These are phyloP conservation scores for Dalbergia oliveri DNA, from an alignment of 306 rosid species.

Conservation along the genomic window DNA sequence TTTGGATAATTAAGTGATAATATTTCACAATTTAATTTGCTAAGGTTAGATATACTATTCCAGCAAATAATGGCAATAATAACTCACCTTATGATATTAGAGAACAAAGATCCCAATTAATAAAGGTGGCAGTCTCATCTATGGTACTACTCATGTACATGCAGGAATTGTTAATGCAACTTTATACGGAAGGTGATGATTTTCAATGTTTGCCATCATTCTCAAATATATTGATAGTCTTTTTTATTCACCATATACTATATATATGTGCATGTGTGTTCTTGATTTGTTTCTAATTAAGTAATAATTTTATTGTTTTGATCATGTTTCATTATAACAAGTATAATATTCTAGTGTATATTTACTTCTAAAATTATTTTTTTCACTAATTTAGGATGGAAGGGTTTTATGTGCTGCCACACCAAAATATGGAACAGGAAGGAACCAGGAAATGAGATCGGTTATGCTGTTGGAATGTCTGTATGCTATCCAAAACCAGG, in stretches of 20 bases:
- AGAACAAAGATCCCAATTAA: neutral
- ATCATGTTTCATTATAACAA: neutral
- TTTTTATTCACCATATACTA: neutral
- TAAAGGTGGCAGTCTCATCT: conserved; percentile 25
- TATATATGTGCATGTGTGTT: too few relatives aligned
- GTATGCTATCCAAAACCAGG: neutral
- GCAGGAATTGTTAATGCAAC: neutral
- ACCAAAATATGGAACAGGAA: conserved; percentile 20
- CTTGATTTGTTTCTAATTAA: neutral
- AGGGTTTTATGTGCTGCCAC: neutral
- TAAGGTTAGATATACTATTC: conserved; percentile 16
- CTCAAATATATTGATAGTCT: neutral
- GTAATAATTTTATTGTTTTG: neutral
- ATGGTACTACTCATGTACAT: conserved; percentile 14
- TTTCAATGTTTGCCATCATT: neutral
- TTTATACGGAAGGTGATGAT: neutral
- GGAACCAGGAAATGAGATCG: neutral
- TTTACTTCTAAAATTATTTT: neutral
- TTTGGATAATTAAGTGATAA: too few relatives aligned
- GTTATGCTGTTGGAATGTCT: neutral
- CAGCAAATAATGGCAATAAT: neutral
- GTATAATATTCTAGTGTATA: neutral
- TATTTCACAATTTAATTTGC: neutral
- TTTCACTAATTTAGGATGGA: neutral
- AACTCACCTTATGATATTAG: neutral